Base-by-base conservation (phyloP, 2,329 filamentous ascomycete genomes). In the Dothideomycetidae sp. region DNA sequence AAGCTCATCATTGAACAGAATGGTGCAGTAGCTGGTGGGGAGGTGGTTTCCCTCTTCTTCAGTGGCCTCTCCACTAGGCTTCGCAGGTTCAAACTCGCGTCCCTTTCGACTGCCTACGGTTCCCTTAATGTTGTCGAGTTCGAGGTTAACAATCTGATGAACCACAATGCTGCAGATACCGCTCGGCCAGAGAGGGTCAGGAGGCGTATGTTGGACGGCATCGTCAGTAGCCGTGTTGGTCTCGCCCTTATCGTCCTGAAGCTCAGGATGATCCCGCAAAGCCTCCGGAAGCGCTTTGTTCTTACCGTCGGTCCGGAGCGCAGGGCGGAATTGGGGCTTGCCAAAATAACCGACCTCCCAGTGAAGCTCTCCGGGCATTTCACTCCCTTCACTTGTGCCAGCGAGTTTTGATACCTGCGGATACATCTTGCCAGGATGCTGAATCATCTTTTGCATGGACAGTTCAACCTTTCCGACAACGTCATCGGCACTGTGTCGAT, bases 331-430 rank as follows among this genome's bases (percentile, higher is more conserved):
- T 47, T 85, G 75, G 1, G 86, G 84, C 62, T 93, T 94, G 48
- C 78, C 78, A 50, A 94, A 96, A 62, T 81, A 96, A 5, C 88
- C 90, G 32, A 96, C 84, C 56, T 94, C 88, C 88, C 88, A 96
- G 53, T 92, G 78, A 28, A 98, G 69, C 53, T 93, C 78, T 17
- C 90, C 88, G 0, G 90, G 90, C 85, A 96, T 96, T 34, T 73
- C 71, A 47, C 75, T 88, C 10, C 79, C 84, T 14, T 82, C 77
- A 49, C 90, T 80, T 61, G 92, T 75, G 9, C 88, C 88, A 17
- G 73, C 67, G 1, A 96, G 71, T 48, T 78, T 85, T 0, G 85
- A 93, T 5, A 82, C 70, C 48, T 93, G 84, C 4, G 82, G 79
- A 49, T 86, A 92, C 82, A 94, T 93, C 51, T 81, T 82, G 23